A percentile compares a stretch with the other conserved stretches of the same genome.
Conservation (phyloP, 2,329 filamentous ascomycete genomes). For the Cercospora zeae-maydis region DNA sequence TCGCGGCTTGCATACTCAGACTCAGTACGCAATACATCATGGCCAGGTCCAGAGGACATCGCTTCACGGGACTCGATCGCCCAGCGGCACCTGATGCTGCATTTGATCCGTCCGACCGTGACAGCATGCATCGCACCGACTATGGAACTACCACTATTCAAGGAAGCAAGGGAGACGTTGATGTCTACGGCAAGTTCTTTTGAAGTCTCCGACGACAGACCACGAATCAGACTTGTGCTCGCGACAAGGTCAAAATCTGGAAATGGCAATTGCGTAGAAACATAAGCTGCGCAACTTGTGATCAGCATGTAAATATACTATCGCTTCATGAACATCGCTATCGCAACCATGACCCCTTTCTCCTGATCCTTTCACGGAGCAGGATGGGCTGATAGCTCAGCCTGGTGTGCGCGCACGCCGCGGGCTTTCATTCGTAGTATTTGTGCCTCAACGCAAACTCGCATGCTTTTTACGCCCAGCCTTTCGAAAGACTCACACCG, state of each 20-base stretch:
- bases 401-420: no score
- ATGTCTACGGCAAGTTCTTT: slow-evolving; percentile 4
- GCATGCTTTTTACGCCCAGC: background rate
- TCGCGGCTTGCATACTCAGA: slow-evolving; percentile 59
- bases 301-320: background rate
- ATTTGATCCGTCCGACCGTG: slow-evolving; percentile 15
- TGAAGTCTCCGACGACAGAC: background rate
- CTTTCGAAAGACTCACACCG: background rate
- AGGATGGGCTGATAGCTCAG: no score
- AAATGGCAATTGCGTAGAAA: background rate
- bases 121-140: slow-evolving; percentile 11
- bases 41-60: slow-evolving; percentile 56
- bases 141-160: slow-evolving; percentile 7
- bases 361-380: no score
- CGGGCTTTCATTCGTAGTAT: no score
- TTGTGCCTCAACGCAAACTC: background rate
- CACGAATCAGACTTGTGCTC: background rate
- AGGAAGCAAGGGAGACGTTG: background rate
- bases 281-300: no score
- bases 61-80: slow-evolving; percentile 66
- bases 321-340: background rate
- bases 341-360: background rate
- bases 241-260: background rate
- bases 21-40: slow-evolving; percentile 56
- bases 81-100: slow-evolving; percentile 35